These are phyloP conservation scores for Euphorbia corollata DNA, from an alignment of 441 rosid genomes.

Conservation along the genomic window DNA sequence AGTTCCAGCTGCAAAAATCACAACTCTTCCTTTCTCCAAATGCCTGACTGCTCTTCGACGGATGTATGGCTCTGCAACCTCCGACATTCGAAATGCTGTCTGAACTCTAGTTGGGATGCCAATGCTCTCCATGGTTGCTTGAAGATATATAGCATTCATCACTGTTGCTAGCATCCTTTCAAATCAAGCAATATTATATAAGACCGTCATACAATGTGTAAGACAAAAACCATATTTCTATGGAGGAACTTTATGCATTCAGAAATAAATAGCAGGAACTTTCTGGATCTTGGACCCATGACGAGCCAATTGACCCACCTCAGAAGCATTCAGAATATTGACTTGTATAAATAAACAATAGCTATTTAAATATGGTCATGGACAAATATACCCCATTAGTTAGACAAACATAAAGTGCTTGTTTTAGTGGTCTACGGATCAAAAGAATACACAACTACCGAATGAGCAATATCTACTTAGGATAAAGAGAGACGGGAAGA, in stretches of 20 bases:
- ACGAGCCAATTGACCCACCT: too few species aligned
- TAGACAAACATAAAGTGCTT: neutral
- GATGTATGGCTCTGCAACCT: slow-evolving; percentile 95
- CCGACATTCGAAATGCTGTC: slow-evolving; percentile 60
- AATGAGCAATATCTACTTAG: too few species aligned
- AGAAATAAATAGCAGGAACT: too few species aligned
- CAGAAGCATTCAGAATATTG: neutral
- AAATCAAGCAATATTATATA: slow-evolving; percentile 5
- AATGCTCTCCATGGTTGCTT: slow-evolving; percentile 88
- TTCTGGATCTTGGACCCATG: too few species aligned
- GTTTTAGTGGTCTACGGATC: neutral
- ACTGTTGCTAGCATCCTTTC: slow-evolving; percentile 87
- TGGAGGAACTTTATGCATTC: neutral
- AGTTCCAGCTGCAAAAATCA: slow-evolving; percentile 90
- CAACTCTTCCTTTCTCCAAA: slow-evolving; percentile 92
- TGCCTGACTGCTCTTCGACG: slow-evolving; percentile 81
- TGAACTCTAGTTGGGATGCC: slow-evolving; percentile 34
- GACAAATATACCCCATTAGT: neutral
- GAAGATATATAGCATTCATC: slow-evolving; percentile 90
- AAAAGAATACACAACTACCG: neutral
- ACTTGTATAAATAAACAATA: neutral
- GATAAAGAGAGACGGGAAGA: neutral
- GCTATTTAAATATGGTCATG: neutral
- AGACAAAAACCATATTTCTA: neutral
- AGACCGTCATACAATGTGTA: slow-evolving; percentile 2